Evolutionary conservation across 257 asterid species (phyloP).

Genomic region (Solanum stenotomum): DNA sequence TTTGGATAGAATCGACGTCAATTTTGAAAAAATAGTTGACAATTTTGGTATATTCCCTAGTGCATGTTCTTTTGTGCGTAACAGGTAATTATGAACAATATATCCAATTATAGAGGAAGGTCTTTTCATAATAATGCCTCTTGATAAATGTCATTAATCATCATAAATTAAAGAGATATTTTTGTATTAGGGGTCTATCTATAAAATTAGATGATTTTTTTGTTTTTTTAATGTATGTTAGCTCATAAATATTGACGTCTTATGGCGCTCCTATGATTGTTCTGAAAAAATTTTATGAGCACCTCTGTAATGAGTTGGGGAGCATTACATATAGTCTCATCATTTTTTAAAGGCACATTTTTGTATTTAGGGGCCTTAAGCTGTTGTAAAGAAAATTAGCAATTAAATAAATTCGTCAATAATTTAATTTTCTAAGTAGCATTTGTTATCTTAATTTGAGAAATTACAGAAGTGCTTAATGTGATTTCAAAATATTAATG

Average conservation of each 20-base stretch:
- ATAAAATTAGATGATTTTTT: no score
- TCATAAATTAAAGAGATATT: no score
- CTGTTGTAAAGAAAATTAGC: no score
- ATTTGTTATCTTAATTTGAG: no score
- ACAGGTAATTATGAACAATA: neutral
- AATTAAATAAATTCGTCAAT: no score
- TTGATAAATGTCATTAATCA: neutral
- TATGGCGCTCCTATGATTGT: fast-evolving
- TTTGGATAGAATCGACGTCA: neutral
- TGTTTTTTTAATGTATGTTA: no score
- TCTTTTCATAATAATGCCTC: neutral
- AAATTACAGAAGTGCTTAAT: no score
- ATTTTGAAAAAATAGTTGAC: neutral
- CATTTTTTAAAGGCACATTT: no score
- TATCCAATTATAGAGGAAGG: neutral
- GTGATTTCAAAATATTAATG: no score
- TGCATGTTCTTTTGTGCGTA: neutral
- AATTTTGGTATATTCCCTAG: neutral
- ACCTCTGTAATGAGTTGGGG: neutral
- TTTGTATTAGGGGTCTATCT: neutral
- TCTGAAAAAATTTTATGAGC: neutral
- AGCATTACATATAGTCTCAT: neutral
- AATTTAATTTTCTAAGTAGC: no score
- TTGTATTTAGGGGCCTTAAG: neutral
- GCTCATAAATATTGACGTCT: no score